phyloP scores from a whole-genome alignment of 192 early-diverging fungal species.

The Rhizoclosmatium sp. region DNA sequence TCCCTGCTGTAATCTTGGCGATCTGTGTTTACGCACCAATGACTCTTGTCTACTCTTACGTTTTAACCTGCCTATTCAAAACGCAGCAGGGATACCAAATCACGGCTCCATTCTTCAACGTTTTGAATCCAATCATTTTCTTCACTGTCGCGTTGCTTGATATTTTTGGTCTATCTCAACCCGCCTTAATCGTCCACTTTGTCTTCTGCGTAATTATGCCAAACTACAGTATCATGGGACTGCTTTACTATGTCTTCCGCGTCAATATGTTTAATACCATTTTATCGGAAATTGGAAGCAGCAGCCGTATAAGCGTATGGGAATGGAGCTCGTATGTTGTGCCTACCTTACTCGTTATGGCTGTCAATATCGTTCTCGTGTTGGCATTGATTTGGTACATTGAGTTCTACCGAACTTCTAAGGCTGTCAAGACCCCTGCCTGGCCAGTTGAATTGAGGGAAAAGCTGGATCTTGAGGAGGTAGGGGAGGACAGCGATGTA shows the following conservation, averaged over 20 bases:
- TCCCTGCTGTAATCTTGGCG: background rate
- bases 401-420: background rate
- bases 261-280: background rate
- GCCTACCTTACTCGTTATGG: background rate
- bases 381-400: slow-evolving; percentile 3
- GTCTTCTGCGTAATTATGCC: background rate
- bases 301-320: background rate
- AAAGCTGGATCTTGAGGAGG: too few species aligned
- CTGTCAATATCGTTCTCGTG: background rate
- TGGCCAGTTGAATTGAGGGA: too few species aligned
- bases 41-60: background rate
- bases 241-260: background rate
- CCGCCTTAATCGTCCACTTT: background rate
- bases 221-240: background rate
- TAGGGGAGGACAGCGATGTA: too few species aligned
- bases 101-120: background rate
- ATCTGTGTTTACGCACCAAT: background rate
- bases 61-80: background rate
- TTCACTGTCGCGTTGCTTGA: background rate
- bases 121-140: background rate
- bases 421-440: background rate
- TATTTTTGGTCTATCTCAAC: background rate
- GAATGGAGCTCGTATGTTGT: background rate
- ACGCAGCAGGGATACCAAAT: background rate
- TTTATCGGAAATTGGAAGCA: background rate